Evolutionary conservation across 2,329 filamentous ascomycete genomes (phyloP).

Genomic region (Cryphonectria carpinicola): DNA sequence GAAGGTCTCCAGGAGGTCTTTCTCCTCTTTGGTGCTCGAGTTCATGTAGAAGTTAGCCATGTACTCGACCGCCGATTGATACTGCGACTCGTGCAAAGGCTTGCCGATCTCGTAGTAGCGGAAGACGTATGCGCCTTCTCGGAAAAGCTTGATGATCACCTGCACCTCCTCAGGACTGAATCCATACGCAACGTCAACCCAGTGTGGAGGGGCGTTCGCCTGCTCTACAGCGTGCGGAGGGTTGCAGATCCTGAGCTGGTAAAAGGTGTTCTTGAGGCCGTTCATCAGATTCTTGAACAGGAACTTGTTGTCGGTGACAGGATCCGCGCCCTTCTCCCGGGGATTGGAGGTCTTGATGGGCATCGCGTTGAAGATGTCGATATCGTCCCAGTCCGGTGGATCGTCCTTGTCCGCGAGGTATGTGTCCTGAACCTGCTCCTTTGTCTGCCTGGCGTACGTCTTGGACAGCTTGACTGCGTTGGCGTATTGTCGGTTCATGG

Average conservation of each 20-base stretch:
- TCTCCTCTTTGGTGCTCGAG: slow-evolving; percentile 93
- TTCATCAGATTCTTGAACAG: slow-evolving; percentile 96
- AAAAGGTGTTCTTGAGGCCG: slow-evolving; percentile 94
- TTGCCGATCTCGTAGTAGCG: slow-evolving; percentile 95
- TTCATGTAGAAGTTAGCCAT: slow-evolving; percentile 95
- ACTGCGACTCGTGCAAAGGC: slow-evolving; percentile 70
- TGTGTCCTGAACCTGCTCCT: slow-evolving; percentile 67
- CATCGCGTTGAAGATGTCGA: slow-evolving; percentile 94
- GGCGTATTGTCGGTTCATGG: slow-evolving; percentile 95
- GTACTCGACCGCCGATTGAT: slow-evolving; percentile 84
- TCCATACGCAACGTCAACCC: slow-evolving; percentile 93
- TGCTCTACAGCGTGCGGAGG: slow-evolving; percentile 72
- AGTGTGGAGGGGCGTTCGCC: slow-evolving; percentile 81
- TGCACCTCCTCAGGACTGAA: slow-evolving; percentile 97
- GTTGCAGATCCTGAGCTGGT: slow-evolving; percentile 90
- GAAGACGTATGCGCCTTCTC: slow-evolving; percentile 94
- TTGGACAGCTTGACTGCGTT: slow-evolving; percentile 94
- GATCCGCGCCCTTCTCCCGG: slow-evolving; percentile 84
- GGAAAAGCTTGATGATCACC: slow-evolving; percentile 95
- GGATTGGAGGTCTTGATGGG: slow-evolving; percentile 95
- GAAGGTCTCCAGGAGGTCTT: slow-evolving; percentile 95
- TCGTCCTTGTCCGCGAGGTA: slow-evolving; percentile 82
- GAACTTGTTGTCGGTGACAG: slow-evolving; percentile 96
- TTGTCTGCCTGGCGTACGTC: slow-evolving; percentile 71
- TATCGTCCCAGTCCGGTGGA: slow-evolving; percentile 94